A percentile compares a stretch with the other conserved stretches of the same genome.
Evolutionary conservation across 441 rosid genomes (phyloP).

Genomic region (Hura crepitans): DNA sequence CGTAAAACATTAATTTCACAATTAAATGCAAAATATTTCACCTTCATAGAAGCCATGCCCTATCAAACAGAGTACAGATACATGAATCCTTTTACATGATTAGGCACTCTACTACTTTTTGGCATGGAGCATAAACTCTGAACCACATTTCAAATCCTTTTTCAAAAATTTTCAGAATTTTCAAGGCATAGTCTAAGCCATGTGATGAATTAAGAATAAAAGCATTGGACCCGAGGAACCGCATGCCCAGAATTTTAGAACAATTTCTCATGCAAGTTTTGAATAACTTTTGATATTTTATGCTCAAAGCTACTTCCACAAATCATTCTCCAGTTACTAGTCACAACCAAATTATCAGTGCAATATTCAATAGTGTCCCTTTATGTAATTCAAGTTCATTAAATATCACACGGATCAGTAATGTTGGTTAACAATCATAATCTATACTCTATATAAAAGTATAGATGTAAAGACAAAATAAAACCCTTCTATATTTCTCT

Average conservation of each 20-base stretch:
- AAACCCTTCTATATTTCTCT: too few relatives aligned
- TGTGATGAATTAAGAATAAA: neutral
- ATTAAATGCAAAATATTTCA: neutral
- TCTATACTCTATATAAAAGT: too few relatives aligned
- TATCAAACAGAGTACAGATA: neutral
- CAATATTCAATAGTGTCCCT: too few relatives aligned
- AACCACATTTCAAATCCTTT: too few relatives aligned
- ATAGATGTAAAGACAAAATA: too few relatives aligned
- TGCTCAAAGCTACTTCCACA: neutral
- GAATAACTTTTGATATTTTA: neutral
- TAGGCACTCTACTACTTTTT: neutral
- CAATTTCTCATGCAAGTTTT: neutral
- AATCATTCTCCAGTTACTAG: neutral
- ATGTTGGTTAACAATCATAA: neutral
- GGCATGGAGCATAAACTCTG: neutral
- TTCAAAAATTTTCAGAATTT: neutral
- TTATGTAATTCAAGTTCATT: neutral
- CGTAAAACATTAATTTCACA: neutral
- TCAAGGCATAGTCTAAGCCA: neutral
- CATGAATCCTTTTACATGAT: neutral
- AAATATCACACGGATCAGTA: neutral
- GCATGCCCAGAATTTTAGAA: too few relatives aligned
- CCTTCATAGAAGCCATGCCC: neutral
- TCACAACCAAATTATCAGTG: too few relatives aligned
- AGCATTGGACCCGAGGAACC: neutral